Conservation (phyloP, 139 green algal species). For the Chlamydomonas asymmetrica region DNA sequence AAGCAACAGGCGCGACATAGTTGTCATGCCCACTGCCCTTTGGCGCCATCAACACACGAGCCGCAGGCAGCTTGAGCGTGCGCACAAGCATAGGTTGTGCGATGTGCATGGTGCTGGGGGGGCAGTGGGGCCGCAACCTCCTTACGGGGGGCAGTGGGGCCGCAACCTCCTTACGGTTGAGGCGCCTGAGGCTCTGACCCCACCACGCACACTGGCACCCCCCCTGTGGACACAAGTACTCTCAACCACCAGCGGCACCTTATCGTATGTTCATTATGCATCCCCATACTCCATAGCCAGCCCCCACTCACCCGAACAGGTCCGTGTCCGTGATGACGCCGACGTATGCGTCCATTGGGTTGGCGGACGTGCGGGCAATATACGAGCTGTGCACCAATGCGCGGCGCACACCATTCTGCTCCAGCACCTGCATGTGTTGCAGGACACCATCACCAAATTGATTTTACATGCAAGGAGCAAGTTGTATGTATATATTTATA, state of each 20-base stretch:
- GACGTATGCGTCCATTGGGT: constrained; percentile 32
- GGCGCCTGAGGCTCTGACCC: constrained; percentile 8
- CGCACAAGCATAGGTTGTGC: no score
- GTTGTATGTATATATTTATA: no score
- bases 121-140: background rate
- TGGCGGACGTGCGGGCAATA: background rate
- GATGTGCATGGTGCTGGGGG: no score
- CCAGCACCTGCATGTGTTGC: constrained; percentile 7
- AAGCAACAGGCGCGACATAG: no score
- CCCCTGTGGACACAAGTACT: background rate
- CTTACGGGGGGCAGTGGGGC: background rate
- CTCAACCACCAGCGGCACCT: constrained; percentile 3
- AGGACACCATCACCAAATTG: no score
- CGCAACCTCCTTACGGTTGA: background rate
- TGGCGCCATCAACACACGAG: no score
- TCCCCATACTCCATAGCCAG: constrained; percentile 4
- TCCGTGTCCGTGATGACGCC: constrained; percentile 40
- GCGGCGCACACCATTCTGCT: constrained; percentile 25
- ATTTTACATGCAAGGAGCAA: no score
- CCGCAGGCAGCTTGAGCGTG: no score
- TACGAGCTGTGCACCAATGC: constrained; percentile 35
- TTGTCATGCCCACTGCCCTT: no score
- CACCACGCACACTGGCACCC: background rate
- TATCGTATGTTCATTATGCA: no score
- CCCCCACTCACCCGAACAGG: constrained; percentile 43